Percentiles rank a stretch among this genome's conserved stretches.
phyloP scores from a whole-genome alignment of 164 flowering plant species.

The Nymphaea colorata region DNA sequence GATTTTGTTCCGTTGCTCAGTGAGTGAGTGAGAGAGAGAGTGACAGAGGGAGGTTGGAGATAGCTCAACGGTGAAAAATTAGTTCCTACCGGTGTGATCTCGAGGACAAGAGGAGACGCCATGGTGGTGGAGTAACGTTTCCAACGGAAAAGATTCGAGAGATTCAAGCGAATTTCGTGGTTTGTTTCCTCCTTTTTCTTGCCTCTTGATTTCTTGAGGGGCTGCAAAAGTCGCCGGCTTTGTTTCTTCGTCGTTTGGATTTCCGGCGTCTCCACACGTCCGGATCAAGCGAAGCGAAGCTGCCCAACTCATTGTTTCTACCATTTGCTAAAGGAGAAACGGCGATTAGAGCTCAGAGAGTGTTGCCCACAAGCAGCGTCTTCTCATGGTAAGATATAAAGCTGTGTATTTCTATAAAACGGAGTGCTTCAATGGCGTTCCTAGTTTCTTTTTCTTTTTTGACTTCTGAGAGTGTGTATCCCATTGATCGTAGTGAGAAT shows the following conservation, averaged over 20 bases:
- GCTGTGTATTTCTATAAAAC: too few species aligned
- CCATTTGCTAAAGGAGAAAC: neutral
- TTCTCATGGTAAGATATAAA: too few species aligned
- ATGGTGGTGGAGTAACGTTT: neutral
- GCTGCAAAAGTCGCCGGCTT: neutral
- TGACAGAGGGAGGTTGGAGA: neutral
- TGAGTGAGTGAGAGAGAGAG: constrained; percentile 2
- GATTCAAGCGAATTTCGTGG: neutral
- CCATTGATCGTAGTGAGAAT: neutral
- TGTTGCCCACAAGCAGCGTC: neutral
- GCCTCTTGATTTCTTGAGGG: neutral
- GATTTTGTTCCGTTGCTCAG: neutral
- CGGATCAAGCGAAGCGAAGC: too few species aligned
- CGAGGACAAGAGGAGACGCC: too few species aligned
- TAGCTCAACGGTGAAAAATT: too few species aligned
- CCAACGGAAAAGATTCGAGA: neutral
- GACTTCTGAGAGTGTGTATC: too few species aligned
- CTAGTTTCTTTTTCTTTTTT: too few species aligned
- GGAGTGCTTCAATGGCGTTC: too few species aligned
- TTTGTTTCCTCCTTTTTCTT: neutral
- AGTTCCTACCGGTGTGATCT: too few species aligned
- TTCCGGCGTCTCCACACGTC: neutral
- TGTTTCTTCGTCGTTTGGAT: neutral
- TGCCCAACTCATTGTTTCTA: too few species aligned
- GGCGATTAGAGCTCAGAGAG: neutral